Base-by-base conservation (phyloP, 176 grass and related monocot species). In the Eragrostis nindensis region DNA sequence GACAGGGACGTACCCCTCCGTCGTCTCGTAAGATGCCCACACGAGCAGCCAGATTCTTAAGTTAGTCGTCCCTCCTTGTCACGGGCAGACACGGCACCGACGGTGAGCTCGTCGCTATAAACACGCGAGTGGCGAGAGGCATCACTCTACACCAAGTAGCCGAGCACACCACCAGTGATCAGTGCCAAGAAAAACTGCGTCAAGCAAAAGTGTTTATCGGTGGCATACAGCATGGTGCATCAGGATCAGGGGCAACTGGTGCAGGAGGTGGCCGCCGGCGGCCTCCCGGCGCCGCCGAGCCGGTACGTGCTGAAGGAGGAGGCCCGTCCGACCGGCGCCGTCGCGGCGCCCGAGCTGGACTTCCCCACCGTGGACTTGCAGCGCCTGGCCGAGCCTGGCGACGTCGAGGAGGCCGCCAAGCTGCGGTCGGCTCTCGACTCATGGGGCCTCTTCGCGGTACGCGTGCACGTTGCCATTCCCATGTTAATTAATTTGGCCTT, bases 401-500 rank as follows among this genome's bases (percentile, higher is more conserved):
- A 78, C 27, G 70, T 44, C 30, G 79, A 78, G 30, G 92, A 94
- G 83, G 49, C 57, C 16, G 65, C 13, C 30, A 89, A 79, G 89
- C 84, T 94, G 15, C 78, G 64, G 26, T 5, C 65, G 66, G 89
- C 89, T 8, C 79, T 91, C 32, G 11, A 44, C 10, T 84, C 83
- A 18, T 94, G 86, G 89, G 92, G 92, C 2, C 56, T 94, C 39
- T 94, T 94, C 73, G 79, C 61, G 62, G 87, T 78, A 78, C 15
- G 62, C 15, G 4, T 71, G 32, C 32, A 36, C 32, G 24, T 15
- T 68, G 19, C 15, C 27, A 29, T 26, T 26, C 12, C 11, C 26
- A 16, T 30, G 26, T 30, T 30, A 15, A 2, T 11, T 16, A 4
- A 36, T 36, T 36, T 4, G 32, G 32, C 32, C 32, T 36, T 36